A percentile compares a stretch with the other conserved stretches of the same genome.
phyloP scores from a whole-genome alignment of 768 basidiomycete species.

The Exidia glandulosa region DNA sequence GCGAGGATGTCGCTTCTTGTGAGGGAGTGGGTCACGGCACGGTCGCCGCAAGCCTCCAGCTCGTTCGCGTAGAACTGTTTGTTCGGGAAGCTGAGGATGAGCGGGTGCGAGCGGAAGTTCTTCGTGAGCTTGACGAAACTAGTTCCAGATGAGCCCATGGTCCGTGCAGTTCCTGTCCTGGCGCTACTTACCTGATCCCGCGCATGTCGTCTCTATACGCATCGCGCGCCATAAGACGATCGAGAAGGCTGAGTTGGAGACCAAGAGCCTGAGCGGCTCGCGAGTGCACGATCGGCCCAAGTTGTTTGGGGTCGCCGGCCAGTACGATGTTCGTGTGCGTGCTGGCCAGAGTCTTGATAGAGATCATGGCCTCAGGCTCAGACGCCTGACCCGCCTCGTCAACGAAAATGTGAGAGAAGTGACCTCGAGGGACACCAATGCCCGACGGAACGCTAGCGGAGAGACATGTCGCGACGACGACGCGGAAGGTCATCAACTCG shows the following conservation, averaged over 20 bases:
- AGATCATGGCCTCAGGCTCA: constrained; percentile 54
- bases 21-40: constrained; percentile 24
- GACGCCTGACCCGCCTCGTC: constrained; percentile 68
- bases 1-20: constrained; percentile 32
- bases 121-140: constrained; percentile 54
- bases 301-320: constrained; percentile 61
- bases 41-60: constrained; percentile 36
- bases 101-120: constrained; percentile 54
- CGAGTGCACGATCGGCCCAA: constrained; percentile 59
- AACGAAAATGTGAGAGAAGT: constrained; percentile 58
- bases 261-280: constrained; percentile 43
- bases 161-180: background rate
- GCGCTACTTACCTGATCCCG: background rate
- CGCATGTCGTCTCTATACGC: constrained; percentile 19
- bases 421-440: constrained; percentile 46
- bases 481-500: constrained; percentile 31
- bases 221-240: constrained; percentile 43
- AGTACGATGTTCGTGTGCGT: constrained; percentile 45
- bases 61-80: constrained; percentile 47
- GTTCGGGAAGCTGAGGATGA: constrained; percentile 53
- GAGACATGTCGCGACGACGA: constrained; percentile 56
- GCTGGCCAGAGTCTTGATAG: constrained; percentile 50
- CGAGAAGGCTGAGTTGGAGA: constrained; percentile 48
- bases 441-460: constrained; percentile 46
- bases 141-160: background rate